These are phyloP conservation scores for Pelargonium citronellum DNA, from an alignment of 441 rosid species.

Conservation along the genomic window DNA sequence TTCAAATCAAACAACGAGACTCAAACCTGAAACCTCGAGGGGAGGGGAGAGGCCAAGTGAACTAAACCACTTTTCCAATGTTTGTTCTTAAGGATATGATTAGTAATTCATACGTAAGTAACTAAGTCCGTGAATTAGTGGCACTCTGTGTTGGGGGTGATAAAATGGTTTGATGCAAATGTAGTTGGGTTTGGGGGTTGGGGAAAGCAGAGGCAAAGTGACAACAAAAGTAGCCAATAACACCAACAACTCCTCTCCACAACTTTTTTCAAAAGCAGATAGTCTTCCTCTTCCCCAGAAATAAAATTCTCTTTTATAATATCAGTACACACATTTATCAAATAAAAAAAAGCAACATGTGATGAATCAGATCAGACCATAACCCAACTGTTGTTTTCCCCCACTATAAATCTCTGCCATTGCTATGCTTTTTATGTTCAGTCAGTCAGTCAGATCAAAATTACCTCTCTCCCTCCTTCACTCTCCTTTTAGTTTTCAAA, in stretches of 20 bases:
- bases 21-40: too few species aligned
- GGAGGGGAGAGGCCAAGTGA: too few species aligned
- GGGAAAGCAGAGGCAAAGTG: conserved; percentile 19
- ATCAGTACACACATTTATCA: too few species aligned
- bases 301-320: too few species aligned
- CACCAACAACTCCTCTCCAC: not conserved
- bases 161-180: not conserved
- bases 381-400: conserved; percentile 11
- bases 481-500: not conserved
- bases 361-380: too few species aligned
- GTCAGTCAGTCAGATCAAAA: conserved; percentile 26
- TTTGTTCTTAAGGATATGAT: too few species aligned
- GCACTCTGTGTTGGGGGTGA: not conserved
- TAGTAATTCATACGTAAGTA: too few species aligned
- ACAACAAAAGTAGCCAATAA: conserved; percentile 20
- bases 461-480: not conserved
- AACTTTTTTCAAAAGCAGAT: conserved; percentile 31
- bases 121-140: too few species aligned
- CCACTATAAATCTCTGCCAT: conserved; percentile 27
- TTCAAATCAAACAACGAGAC: too few species aligned
- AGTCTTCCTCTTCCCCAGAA: too few species aligned
- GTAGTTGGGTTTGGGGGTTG: not conserved
- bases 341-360: not conserved
- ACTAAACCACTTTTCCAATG: too few species aligned
- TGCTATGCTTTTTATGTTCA: conserved; percentile 26